phyloP scores from a whole-genome alignment of 805 yeast genomes.

The Sugiyamaella valdiviana region DNA sequence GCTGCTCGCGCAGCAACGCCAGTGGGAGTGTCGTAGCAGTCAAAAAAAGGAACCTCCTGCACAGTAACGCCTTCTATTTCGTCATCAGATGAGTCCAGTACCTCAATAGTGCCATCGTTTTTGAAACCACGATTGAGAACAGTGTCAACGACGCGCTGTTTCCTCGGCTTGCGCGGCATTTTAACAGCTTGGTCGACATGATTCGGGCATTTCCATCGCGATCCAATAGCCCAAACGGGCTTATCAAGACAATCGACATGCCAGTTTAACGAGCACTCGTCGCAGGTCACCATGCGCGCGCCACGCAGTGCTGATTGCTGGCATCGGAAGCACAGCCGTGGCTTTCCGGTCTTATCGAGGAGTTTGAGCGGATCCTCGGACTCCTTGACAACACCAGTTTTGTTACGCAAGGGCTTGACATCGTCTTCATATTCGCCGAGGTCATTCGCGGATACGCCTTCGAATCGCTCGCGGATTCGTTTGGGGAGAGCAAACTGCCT shows the following conservation, averaged over 20 bases:
- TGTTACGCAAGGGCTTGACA: constrained; percentile 44
- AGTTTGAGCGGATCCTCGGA: constrained; percentile 31
- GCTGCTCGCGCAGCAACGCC: constrained; percentile 34
- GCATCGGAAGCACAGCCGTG: constrained; percentile 71
- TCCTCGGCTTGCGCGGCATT: constrained; percentile 35
- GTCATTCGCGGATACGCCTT: constrained; percentile 60
- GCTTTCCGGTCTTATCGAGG: constrained; percentile 61
- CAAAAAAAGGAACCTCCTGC: constrained; percentile 23
- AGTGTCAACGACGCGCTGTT: constrained; percentile 52
- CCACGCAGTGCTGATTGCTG: constrained; percentile 59
- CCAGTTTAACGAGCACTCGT: constrained; percentile 77
- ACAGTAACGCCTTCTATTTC: constrained; percentile 25
- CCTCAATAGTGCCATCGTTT: constrained; percentile 56
- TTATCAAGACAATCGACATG: constrained; percentile 82
- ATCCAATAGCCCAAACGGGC: constrained; percentile 70
- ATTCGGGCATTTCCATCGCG: constrained; percentile 88
- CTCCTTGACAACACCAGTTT: constrained; percentile 3
- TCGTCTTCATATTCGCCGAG: constrained; percentile 69
- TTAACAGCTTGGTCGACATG: constrained; percentile 46
- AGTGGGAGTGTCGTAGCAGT: constrained; percentile 29
- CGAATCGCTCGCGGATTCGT: constrained; percentile 60
- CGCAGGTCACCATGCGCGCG: constrained; percentile 63
- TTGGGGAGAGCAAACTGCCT: constrained; percentile 61
- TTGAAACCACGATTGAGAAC: constrained; percentile 44
- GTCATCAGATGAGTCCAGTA: constrained; percentile 40